These are phyloP conservation scores for Rhodotorula toruloides DNA, from an alignment of 768 basidiomycete genomes.

Conservation along the genomic window DNA sequence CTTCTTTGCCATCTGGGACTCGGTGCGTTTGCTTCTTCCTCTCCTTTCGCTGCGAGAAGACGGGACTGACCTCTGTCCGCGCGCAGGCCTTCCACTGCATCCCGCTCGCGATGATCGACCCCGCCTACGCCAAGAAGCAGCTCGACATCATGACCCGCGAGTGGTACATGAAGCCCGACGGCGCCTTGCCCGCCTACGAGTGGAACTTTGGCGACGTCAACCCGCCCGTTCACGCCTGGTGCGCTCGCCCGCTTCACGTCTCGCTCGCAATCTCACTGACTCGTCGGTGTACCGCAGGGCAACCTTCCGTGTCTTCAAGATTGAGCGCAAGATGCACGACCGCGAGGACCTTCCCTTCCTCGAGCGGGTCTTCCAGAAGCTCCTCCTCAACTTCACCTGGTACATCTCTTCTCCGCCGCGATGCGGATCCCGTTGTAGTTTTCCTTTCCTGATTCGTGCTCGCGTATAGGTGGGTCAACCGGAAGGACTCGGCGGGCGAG, in stretches of 20 bases:
- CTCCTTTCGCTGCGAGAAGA: background rate
- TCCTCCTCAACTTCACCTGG: slow-evolving; percentile 96
- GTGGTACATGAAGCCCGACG: slow-evolving; percentile 98
- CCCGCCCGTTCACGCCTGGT: slow-evolving; percentile 94
- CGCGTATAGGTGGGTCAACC: slow-evolving; percentile 84
- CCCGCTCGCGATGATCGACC: slow-evolving; percentile 90
- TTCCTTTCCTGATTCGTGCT: too few species aligned
- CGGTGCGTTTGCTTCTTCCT: background rate
- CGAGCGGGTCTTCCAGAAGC: slow-evolving; percentile 96
- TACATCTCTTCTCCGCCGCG: too few species aligned
- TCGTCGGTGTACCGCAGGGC: slow-evolving; percentile 51
- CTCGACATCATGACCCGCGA: slow-evolving; percentile 91
- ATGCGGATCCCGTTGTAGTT: slow-evolving; percentile 40
- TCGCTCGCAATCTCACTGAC: background rate
- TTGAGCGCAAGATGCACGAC: slow-evolving; percentile 91
- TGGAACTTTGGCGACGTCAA: slow-evolving; percentile 96
- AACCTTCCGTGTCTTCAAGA: slow-evolving; percentile 97
- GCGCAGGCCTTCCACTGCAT: slow-evolving; percentile 92
- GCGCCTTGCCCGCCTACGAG: slow-evolving; percentile 96
- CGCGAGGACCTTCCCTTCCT: slow-evolving; percentile 84
- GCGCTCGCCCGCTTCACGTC: slow-evolving; percentile 42
- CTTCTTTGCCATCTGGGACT: slow-evolving; percentile 76
- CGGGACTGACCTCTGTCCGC: slow-evolving; percentile 60
- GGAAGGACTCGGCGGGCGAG: slow-evolving; percentile 89
- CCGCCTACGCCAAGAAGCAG: slow-evolving; percentile 94